Base-by-base conservation (phyloP, 192 early-diverging fungal species). In the Bifiguratus adelaidae region DNA sequence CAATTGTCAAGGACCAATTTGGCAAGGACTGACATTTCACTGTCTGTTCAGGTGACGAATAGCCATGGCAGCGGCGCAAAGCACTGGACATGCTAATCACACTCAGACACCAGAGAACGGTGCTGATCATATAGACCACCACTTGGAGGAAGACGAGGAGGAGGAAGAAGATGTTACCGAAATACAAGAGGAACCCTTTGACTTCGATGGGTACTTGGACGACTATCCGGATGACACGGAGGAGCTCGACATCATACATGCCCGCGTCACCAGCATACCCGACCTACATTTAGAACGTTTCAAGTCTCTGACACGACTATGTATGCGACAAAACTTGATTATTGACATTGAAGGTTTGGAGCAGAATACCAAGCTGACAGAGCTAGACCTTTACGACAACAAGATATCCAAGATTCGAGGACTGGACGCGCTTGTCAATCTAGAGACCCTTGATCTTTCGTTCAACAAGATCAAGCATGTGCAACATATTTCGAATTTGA, bases 371-470 rank as follows among this genome's bases (percentile, higher is more conserved):
- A 38, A 48, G 3, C 67, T 99, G 22, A 62, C 61, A 9, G 95
- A 99, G 41, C 58, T 97, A 25, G 95, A 99, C 53, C 57, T 97
- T 7, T 99, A 99, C 61, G 95, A 99, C 61, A 99, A 99, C 71
- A 80, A 86, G 9, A 76, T 99, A 40, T 70, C 74, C 8, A 67
- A 74, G 30, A 80, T 95, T 18, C 70, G 82, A 22, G 77, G 78
- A 1, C 35, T 95, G 0, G 73, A 79, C 20, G 46, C 35, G 8
- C 55, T 91, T 6, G 27, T 23, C 3, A 27, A 21, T 38, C 32
- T 23, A 35, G 70, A 64, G 21, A 54, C 52, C 1, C 67, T 97
- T 30, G 95, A 99, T 52, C 63, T 99, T 42, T 95, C 92, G 4
- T 99, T 93, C 71, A 99, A 99, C 69, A 92, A 92, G 49, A 90